These are phyloP conservation scores for Blastobotrys mokoenaii DNA, from an alignment of 805 yeast species.

Conservation along the genomic window DNA sequence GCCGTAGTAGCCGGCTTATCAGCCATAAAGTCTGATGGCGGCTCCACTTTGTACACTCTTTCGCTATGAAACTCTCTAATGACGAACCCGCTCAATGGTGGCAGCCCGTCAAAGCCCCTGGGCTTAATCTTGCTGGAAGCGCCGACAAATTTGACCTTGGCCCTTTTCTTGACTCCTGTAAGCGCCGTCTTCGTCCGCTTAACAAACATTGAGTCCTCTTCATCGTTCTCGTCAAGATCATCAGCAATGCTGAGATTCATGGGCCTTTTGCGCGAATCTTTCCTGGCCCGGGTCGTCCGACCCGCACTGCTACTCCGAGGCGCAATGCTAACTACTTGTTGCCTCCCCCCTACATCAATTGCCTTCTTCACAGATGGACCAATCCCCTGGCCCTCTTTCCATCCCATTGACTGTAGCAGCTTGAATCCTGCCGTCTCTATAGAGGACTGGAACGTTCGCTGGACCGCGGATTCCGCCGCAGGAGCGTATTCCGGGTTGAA, in stretches of 20 bases:
- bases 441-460: neutral
- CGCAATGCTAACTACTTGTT: conserved; percentile 11
- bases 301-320: conserved; percentile 8
- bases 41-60: neutral
- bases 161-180: too few relatives aligned
- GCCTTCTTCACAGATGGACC: conserved; percentile 68
- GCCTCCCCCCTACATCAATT: conserved; percentile 7
- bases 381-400: conserved; percentile 74
- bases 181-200: too few relatives aligned
- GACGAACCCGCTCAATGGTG: too few relatives aligned
- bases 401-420: conserved; percentile 67
- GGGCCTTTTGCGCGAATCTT: conserved; percentile 6
- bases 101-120: too few relatives aligned
- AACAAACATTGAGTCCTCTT: conserved; percentile 14
- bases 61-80: neutral
- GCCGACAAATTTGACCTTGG: too few relatives aligned
- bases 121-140: too few relatives aligned
- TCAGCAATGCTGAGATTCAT: conserved; percentile 17
- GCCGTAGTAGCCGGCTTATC: neutral
- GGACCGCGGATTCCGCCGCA: neutral
- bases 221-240: conserved; percentile 21
- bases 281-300: neutral
- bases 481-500: too few relatives aligned
- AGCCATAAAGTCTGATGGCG: too few relatives aligned
- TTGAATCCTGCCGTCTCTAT: conserved; percentile 60